Percentiles rank a stretch among this genome's conserved stretches.
Conservation (phyloP, 345 rosid species). For the Syzygium aqueum region DNA sequence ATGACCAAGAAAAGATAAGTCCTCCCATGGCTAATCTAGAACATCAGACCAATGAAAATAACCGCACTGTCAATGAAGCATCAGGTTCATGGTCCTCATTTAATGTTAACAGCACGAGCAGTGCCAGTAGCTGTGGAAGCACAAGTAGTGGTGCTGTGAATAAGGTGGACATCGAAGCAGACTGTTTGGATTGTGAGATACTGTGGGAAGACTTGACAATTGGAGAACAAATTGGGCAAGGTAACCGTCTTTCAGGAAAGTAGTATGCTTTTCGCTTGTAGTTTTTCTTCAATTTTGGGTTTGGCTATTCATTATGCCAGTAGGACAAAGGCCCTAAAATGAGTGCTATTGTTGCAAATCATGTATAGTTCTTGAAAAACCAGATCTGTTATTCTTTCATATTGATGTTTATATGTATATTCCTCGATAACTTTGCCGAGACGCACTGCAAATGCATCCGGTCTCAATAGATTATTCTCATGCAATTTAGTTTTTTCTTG, state of each 20-base stretch:
- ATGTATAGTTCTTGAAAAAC: not conserved
- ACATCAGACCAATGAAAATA: slow-evolving; percentile 33
- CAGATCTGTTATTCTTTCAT: not conserved
- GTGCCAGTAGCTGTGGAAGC: slow-evolving; percentile 91
- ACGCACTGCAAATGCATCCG: not conserved
- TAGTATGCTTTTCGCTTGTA: not conserved
- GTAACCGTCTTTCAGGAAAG: slow-evolving; percentile 22
- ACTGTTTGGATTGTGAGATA: slow-evolving; percentile 81
- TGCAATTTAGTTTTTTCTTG: not conserved
- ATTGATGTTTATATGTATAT: not conserved
- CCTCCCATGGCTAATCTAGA: slow-evolving; percentile 39
- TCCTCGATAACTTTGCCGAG: not conserved
- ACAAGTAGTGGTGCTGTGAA: slow-evolving; percentile 64
- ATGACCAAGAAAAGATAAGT: slow-evolving; percentile 47
- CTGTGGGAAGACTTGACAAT: slow-evolving; percentile 87
- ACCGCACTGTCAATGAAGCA: slow-evolving; percentile 55
- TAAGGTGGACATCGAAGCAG: slow-evolving; percentile 68
- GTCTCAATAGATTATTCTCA: not conserved
- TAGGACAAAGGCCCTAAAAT: not conserved
- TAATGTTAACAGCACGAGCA: slow-evolving; percentile 82
- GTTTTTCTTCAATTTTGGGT: not conserved
- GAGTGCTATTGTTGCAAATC: not conserved
- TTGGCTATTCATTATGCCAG: not conserved
- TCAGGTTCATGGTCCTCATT: slow-evolving; percentile 73
- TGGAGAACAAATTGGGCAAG: slow-evolving; percentile 93